Conservation (phyloP, 257 asterid genomes). For the Solanum habrochaites region DNA sequence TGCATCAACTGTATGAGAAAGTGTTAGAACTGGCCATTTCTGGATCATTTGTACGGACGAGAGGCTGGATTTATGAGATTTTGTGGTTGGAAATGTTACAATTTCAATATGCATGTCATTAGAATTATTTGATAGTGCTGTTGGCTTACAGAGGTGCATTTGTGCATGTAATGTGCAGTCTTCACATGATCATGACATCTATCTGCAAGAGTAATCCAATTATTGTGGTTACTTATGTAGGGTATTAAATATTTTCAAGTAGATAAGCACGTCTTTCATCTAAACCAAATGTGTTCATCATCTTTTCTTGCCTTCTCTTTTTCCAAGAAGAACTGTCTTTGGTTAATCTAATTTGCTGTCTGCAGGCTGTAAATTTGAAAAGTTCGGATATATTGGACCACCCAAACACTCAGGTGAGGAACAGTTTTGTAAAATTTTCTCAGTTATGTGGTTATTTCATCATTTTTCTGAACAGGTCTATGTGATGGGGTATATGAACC, state of each 20-base stretch:
- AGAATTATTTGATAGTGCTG: background rate
- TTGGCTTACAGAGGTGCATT: background rate
- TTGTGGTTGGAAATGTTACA: background rate
- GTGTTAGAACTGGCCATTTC: background rate
- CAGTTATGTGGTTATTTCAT: background rate
- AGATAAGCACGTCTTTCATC: background rate
- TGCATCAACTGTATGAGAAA: background rate
- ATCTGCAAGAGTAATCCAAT: background rate
- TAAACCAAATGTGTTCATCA: background rate
- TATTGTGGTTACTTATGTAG: background rate
- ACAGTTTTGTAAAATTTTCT: background rate
- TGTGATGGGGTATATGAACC: slow-evolving; percentile 8
- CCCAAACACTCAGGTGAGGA: slow-evolving; percentile 58
- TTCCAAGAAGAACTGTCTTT: background rate
- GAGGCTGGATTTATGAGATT: background rate
- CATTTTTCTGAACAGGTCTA: slow-evolving; percentile 1
- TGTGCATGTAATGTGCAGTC: background rate
- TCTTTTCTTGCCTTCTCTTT: background rate
- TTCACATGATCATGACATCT: background rate
- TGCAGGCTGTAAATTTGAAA: slow-evolving; percentile 90
- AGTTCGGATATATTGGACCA: slow-evolving; percentile 78
- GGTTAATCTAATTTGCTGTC: slow-evolving; percentile 15
- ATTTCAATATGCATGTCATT: background rate
- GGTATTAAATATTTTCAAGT: background rate
- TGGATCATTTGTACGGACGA: background rate